Evolutionary conservation across 192 early-diverging fungal genomes (phyloP).

Genomic region (Paraglomus brasilianum): DNA sequence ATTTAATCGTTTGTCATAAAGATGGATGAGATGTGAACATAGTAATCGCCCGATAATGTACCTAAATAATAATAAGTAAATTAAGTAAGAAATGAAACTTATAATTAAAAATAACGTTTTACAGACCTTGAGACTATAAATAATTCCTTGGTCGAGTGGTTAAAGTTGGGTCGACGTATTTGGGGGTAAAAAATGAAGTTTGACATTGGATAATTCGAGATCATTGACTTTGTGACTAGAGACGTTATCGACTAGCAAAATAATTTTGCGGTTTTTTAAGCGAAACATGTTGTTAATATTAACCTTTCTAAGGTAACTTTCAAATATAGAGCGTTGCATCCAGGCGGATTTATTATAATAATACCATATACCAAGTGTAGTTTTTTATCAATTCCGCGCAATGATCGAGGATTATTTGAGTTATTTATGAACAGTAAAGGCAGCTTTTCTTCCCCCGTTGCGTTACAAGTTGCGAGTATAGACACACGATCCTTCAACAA

Average conservation of each 20-base stretch:
- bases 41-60: too few species aligned
- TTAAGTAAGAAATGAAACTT: too few species aligned
- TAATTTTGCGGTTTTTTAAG: not conserved
- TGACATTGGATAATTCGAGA: not conserved
- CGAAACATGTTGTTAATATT: not conserved
- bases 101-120: too few species aligned
- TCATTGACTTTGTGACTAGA: not conserved
- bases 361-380: not conserved
- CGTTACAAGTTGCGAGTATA: not conserved
- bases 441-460: not conserved
- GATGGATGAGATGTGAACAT: too few species aligned
- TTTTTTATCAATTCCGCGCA: not conserved
- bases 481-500: not conserved
- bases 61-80: too few species aligned
- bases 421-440: not conserved
- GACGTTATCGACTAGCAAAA: not conserved
- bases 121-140: not conserved
- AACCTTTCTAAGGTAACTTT: not conserved
- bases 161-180: not conserved
- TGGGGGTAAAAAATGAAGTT: not conserved
- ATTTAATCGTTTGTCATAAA: too few species aligned
- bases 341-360: constrained; percentile 11
- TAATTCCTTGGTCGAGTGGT: constrained; percentile 1
- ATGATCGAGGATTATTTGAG: not conserved
- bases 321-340: not conserved